Percentiles rank a stretch among this genome's conserved stretches.
Conservation (phyloP, 106 monocot species). For the Narthecium ossifragum region DNA sequence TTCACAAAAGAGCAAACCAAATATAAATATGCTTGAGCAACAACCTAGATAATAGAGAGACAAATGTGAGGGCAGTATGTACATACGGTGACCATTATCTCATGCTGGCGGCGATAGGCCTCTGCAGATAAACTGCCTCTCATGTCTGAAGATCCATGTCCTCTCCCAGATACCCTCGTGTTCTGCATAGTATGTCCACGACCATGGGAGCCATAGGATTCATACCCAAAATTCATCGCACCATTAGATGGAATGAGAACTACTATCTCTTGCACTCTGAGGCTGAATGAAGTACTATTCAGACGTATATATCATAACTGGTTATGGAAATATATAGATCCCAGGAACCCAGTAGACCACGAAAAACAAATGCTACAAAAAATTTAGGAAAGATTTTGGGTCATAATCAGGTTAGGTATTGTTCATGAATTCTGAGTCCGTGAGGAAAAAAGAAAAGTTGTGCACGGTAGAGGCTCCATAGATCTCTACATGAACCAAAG, state of each 20-base stretch:
- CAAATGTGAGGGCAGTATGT: neutral
- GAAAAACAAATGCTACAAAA: no score
- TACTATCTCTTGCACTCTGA: constrained; percentile 1
- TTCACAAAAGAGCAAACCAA: no score
- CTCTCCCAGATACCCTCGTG: constrained; percentile 21
- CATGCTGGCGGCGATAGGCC: constrained; percentile 69
- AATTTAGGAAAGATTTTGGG: no score
- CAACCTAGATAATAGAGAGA: neutral
- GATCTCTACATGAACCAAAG: no score
- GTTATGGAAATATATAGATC: neutral
- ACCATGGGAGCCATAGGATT: constrained; percentile 4
- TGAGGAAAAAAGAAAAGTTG: no score
- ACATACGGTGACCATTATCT: constrained; percentile 66
- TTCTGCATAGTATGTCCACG: constrained; percentile 10
- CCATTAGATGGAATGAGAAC: constrained; percentile 5
- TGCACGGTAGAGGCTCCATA: no score
- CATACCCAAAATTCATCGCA: constrained; percentile 13
- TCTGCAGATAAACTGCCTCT: constrained; percentile 34
- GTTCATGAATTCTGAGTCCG: no score
- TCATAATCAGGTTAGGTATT: no score
- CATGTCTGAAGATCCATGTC: constrained; percentile 11
- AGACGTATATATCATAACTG: no score
- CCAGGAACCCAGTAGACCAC: neutral
- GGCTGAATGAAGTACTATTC: no score
- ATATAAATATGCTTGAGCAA: neutral